Percentiles rank a stretch among this genome's conserved stretches.
Evolutionary conservation across 2,329 filamentous ascomycete species (phyloP).

Genomic region (Aspergillus bombycis): DNA sequence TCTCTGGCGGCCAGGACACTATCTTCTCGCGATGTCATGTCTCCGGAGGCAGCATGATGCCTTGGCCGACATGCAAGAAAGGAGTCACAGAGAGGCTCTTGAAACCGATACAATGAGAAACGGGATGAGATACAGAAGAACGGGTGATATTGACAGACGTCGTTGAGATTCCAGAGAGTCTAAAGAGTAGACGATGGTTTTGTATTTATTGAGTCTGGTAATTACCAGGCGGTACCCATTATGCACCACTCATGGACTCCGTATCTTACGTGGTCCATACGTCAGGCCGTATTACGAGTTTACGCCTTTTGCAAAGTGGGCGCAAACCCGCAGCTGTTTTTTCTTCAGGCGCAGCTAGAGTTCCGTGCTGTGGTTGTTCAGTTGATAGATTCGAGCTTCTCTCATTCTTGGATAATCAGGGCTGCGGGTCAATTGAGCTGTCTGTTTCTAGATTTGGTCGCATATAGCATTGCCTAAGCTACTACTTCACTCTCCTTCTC

Average conservation of each 20-base stretch:
- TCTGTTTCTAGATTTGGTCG: neutral
- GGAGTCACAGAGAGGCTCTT: neutral
- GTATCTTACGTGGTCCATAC: conserved; percentile 2
- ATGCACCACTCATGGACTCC: no score
- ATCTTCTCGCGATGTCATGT: conserved; percentile 51
- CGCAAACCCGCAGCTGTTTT: neutral
- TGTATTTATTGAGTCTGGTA: conserved; percentile 5
- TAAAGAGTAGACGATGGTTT: neutral
- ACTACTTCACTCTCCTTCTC: conserved; percentile 5
- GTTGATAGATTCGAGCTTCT: neutral
- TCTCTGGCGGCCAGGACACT: conserved; percentile 49
- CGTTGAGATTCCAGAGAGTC: conserved; percentile 4
- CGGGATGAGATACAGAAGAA: neutral
- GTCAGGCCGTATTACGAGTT: neutral
- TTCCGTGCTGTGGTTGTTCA: neutral
- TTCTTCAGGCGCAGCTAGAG: neutral
- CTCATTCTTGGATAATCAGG: neutral
- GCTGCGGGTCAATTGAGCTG: neutral
- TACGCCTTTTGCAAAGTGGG: neutral
- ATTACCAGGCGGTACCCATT: neutral
- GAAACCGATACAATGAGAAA: neutral
- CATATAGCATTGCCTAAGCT: neutral
- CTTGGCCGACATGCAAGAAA: conserved; percentile 12
- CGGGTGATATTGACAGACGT: conserved; percentile 6
- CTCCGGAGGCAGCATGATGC: conserved; percentile 40